These are phyloP conservation scores for Chlamydomonas schloesseri DNA, from an alignment of 139 green algal genomes.

Conservation along the genomic window DNA sequence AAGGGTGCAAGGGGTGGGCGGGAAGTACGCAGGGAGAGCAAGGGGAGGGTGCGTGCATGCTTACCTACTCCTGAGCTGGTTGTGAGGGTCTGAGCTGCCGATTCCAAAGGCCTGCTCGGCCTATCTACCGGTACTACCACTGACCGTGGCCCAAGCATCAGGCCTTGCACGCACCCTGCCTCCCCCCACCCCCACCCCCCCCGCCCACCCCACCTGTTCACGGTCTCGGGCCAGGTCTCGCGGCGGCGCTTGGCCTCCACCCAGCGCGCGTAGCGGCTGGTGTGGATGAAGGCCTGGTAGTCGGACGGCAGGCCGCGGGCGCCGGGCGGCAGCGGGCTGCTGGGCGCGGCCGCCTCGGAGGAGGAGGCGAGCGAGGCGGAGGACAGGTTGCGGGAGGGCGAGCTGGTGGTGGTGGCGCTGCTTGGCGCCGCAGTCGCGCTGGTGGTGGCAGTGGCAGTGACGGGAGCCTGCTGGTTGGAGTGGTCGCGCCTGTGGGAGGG, in stretches of 20 bases:
- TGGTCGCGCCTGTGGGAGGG: constrained; percentile 16
- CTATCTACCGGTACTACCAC: too few relatives aligned
- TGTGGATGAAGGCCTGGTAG: constrained; percentile 67
- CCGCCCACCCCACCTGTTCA: constrained; percentile 27
- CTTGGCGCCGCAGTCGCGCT: background rate
- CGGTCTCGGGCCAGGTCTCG: constrained; percentile 63
- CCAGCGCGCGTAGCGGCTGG: constrained; percentile 57
- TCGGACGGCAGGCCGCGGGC: constrained; percentile 26
- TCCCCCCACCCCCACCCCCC: background rate
- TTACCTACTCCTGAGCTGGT: too few relatives aligned
- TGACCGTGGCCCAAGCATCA: too few relatives aligned
- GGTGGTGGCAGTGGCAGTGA: too few relatives aligned
- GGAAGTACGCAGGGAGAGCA: too few relatives aligned
- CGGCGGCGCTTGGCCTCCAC: constrained; percentile 42
- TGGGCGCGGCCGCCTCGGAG: background rate
- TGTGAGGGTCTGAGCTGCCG: too few relatives aligned
- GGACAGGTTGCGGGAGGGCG: background rate
- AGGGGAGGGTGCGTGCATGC: too few relatives aligned
- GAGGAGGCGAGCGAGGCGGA: background rate
- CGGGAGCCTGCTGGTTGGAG: constrained; percentile 9
- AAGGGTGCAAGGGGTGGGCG: too few relatives aligned
- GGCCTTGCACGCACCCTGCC: too few relatives aligned
- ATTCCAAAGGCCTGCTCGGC: too few relatives aligned
- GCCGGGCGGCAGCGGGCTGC: background rate
- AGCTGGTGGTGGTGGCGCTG: background rate